phyloP scores from a whole-genome alignment of 192 early-diverging fungal species.

The Backusella sp. region DNA sequence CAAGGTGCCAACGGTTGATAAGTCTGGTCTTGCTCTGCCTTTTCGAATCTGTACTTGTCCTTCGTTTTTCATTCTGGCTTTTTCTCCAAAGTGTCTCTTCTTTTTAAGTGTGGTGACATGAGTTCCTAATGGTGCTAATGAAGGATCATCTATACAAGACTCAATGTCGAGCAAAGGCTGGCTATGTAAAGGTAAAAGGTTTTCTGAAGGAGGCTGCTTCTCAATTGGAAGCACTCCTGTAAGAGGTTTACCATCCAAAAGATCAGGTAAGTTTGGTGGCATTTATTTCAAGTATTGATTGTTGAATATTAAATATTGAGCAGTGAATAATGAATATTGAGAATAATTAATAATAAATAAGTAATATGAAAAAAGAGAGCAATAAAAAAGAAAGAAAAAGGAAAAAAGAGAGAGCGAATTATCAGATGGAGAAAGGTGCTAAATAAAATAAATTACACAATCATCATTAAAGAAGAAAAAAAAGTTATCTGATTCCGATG shows the following conservation, averaged over 20 bases:
- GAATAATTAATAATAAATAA: background rate
- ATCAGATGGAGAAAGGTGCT: background rate
- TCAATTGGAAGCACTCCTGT: slow-evolving; percentile 15
- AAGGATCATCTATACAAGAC: slow-evolving; percentile 51
- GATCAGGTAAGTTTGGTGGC: background rate
- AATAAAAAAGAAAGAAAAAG: background rate
- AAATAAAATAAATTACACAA: slow-evolving; percentile 1
- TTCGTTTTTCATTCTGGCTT: background rate
- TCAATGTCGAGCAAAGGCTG: slow-evolving; percentile 44
- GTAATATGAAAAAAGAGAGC: background rate
- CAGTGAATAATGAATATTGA: background rate
- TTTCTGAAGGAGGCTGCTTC: slow-evolving; percentile 1
- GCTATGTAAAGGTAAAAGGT: background rate
- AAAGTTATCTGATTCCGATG: slow-evolving; percentile 5
- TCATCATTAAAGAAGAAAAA: background rate
- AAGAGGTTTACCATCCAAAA: slow-evolving; percentile 10
- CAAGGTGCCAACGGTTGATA: background rate
- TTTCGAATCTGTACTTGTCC: slow-evolving; percentile 23
- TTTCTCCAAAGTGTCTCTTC: background rate
- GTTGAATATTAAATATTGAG: background rate
- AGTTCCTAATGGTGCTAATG: slow-evolving; percentile 47
- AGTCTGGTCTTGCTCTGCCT: background rate
- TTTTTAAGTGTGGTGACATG: slow-evolving; percentile 32
- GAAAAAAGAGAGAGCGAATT: background rate
- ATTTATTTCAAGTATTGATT: background rate